Percentiles rank a stretch among this genome's conserved stretches.
Evolutionary conservation across 106 monocot genomes (phyloP).

Genomic region (Amphibolis antarctica): DNA sequence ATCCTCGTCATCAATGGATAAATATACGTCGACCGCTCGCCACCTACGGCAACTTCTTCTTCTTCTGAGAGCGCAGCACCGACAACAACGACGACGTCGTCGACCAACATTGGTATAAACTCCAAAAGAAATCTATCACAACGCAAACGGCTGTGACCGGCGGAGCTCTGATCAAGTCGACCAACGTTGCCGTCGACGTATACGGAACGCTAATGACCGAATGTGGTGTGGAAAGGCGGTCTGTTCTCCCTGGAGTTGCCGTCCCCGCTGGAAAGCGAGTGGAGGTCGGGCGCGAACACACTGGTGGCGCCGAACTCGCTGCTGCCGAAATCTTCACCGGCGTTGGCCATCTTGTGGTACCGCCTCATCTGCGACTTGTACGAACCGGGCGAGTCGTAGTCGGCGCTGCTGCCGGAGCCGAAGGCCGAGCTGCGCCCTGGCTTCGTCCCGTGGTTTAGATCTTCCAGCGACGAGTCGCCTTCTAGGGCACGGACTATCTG

Average conservation of each 20-base stretch:
- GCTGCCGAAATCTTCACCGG: slow-evolving; percentile 16
- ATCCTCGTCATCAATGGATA: too few relatives aligned
- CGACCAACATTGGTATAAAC: too few relatives aligned
- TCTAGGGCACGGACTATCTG: slow-evolving; percentile 19
- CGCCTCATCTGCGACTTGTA: slow-evolving; percentile 12
- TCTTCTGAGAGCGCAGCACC: too few relatives aligned
- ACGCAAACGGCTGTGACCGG: too few relatives aligned
- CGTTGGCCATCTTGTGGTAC: slow-evolving; percentile 6
- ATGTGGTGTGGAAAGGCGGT: not conserved
- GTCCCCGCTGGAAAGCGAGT: not conserved
- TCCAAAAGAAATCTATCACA: too few relatives aligned
- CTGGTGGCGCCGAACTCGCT: slow-evolving; percentile 13
- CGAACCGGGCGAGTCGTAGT: slow-evolving; percentile 1
- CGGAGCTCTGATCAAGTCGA: too few relatives aligned
- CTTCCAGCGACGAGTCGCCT: slow-evolving; percentile 16
- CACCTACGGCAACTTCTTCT: too few relatives aligned
- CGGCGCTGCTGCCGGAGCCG: slow-evolving; percentile 7
- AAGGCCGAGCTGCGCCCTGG: slow-evolving; percentile 6
- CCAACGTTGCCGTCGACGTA: too few relatives aligned
- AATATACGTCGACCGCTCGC: too few relatives aligned
- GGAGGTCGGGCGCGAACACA: slow-evolving; percentile 8
- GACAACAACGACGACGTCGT: too few relatives aligned
- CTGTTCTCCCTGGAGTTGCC: slow-evolving; percentile 8
- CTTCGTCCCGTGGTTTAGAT: slow-evolving; percentile 14
- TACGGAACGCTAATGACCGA: not conserved